Base-by-base conservation (phyloP, 2,329 filamentous ascomycete genomes). In the Pseudofabraea citricarpa region DNA sequence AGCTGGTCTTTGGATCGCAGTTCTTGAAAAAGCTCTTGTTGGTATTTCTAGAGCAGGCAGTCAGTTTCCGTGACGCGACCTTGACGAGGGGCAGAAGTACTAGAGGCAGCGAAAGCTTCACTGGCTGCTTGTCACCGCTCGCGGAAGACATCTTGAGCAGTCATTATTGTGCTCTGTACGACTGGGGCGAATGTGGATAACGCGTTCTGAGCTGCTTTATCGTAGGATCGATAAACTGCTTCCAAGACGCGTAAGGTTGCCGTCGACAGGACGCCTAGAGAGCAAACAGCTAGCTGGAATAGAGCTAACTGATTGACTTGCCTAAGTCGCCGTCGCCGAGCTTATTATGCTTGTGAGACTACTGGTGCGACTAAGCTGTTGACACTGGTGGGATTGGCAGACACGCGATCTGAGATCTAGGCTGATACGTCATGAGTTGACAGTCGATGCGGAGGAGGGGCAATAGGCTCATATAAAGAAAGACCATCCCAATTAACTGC, bases 21-120 rank as follows among this genome's bases (percentile, higher is more conserved):
- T 68, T 93, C 87, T 64, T 87, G 88, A 71, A 97, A 97, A 58
- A 97, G 81, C 60, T 88, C 85, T 71, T 97, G 90, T 71, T 98
- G 93, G 66, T 94, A 98, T 74, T 90, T 75, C 81, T 85, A 48
- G 5, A 22, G 4, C 18, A 36, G 42, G 58, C 48, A 54, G 43
- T 19, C 15, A 7, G 23, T 45, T 43, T 9, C 19, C 38, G 20
- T 21, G 19, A 37, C 10, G 19, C 5, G 4, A 36, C 40, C 15
- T 12, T 6, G 6, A 36, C 24, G 15, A 18, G 31, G n/a, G 40
- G 20, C 19, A 29, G 16, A 16, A 66, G 50, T 72, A 84, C 81
- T 56, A 88, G 72, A 52, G 87, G 87, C 49, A 91, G 74, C 49
- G 87, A 90, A 52, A 91, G 77, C 72, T 89, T 90, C 69, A 91